phyloP scores from a whole-genome alignment of 2,329 filamentous ascomycete species.

The Phyllosticta citribraziliensis region DNA sequence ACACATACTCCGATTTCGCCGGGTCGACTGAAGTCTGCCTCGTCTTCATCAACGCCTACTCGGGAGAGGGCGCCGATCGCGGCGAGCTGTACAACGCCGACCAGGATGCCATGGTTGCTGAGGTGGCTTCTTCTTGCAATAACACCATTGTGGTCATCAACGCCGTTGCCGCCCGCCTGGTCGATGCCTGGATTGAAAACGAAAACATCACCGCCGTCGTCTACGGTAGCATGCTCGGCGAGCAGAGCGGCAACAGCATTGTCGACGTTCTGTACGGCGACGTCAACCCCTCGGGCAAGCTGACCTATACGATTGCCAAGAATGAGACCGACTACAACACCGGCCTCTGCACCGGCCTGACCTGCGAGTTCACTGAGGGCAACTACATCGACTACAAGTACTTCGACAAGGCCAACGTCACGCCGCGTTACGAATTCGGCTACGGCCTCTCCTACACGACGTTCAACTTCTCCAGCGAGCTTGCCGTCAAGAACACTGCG shows the following conservation, averaged over 20 bases:
- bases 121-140: conserved; percentile 55
- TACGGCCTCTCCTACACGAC: conserved; percentile 10
- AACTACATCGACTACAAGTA: conserved; percentile 37
- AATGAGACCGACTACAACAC: conserved; percentile 54
- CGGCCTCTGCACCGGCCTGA: neutral
- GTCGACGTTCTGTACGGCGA: conserved; percentile 71
- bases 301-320: conserved; percentile 80
- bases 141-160: conserved; percentile 58
- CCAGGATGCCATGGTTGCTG: conserved; percentile 54
- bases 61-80: conserved; percentile 10
- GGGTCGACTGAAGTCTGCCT: conserved; percentile 4
- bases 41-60: conserved; percentile 11
- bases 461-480: conserved; percentile 4
- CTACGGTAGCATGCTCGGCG: conserved; percentile 9
- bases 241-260: conserved; percentile 71
- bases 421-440: conserved; percentile 20
- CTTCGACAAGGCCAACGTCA: conserved; percentile 33
- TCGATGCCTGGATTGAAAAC: conserved; percentile 10
- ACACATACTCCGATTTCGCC: conserved; percentile 12
- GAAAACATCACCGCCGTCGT: conserved; percentile 9
- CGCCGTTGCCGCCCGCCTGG: conserved; percentile 8
- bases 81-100: conserved; percentile 8
- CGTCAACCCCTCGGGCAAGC: conserved; percentile 64
- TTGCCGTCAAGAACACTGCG: conserved; percentile 20
- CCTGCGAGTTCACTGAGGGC: conserved; percentile 27